phyloP scores from a whole-genome alignment of 352 stramenopile species.

The Phytophthora sp. region DNA sequence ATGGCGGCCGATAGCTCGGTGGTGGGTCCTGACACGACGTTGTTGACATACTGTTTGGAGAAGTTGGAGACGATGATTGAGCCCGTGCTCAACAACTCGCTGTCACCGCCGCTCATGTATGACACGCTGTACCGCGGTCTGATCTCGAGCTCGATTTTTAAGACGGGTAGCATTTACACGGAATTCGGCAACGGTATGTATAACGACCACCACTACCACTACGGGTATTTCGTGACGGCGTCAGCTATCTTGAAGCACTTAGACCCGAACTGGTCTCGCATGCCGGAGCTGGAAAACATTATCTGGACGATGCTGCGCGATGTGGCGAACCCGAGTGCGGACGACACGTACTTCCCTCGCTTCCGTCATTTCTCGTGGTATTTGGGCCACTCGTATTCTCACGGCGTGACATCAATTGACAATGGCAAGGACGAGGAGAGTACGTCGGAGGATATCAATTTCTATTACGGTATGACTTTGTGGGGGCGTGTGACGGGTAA shows the following conservation, averaged over 20 bases:
- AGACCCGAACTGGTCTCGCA: constrained; percentile 50
- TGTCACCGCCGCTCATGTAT: constrained; percentile 52
- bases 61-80: constrained; percentile 57
- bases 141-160: constrained; percentile 45
- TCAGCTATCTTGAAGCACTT: constrained; percentile 64
- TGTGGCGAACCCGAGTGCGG: constrained; percentile 54
- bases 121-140: constrained; percentile 64
- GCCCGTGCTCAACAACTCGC: constrained; percentile 57
- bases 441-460: constrained; percentile 74
- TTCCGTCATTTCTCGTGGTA: constrained; percentile 77
- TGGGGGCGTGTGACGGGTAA: constrained; percentile 58
- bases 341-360: constrained; percentile 55
- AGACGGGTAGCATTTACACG: constrained; percentile 45
- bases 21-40: constrained; percentile 43
- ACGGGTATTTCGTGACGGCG: constrained; percentile 65
- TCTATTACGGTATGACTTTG: constrained; percentile 72
- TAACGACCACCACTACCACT: constrained; percentile 83
- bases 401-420: constrained; percentile 52
- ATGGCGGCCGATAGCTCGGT: constrained; percentile 50
- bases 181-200: constrained; percentile 76
- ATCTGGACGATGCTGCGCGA: constrained; percentile 64
- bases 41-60: constrained; percentile 42
- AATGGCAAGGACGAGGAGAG: constrained; percentile 73
- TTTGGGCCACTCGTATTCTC: constrained; percentile 65
- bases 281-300: constrained; percentile 51